Conservation (phyloP, 1,284 basidiomycete genomes). For the Stygiomarasmius scandens region DNA sequence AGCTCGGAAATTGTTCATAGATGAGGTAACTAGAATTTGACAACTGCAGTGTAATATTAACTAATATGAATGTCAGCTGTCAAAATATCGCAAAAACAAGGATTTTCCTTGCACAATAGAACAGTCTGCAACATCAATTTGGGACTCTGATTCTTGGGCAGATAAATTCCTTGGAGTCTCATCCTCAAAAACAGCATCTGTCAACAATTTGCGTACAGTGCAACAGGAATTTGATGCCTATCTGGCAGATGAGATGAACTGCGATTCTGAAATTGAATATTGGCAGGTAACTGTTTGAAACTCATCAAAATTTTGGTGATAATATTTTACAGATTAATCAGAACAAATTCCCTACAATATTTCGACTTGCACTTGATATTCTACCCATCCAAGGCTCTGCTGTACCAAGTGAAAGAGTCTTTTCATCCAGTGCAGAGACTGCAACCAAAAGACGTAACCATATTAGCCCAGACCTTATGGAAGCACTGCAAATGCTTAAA, state of each 20-base stretch:
- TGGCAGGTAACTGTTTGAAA: constrained; percentile 8
- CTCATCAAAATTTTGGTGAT: too few relatives aligned
- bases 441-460: not conserved
- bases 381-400: constrained; percentile 3
- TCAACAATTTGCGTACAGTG: too few relatives aligned
- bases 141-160: not conserved
- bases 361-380: constrained; percentile 4
- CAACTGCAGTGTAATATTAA: too few relatives aligned
- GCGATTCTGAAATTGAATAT: not conserved
- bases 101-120: too few relatives aligned
- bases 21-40: too few relatives aligned
- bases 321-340: not conserved
- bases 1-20: too few relatives aligned
- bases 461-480: not conserved
- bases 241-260: not conserved
- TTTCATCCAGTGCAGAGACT: constrained; percentile 8
- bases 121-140: too few relatives aligned
- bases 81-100: too few relatives aligned
- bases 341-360: not conserved
- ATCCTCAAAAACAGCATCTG: too few relatives aligned
- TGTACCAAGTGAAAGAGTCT: constrained; percentile 9
- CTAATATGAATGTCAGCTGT: too few relatives aligned
- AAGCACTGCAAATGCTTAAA: constrained; percentile 9
- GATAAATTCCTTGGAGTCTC: too few relatives aligned
- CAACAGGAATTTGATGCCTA: not conserved